Percentiles rank a stretch among this genome's conserved stretches.
Conservation (phyloP, 305 asterid species). For the Fraxinus xanthoxyloides region DNA sequence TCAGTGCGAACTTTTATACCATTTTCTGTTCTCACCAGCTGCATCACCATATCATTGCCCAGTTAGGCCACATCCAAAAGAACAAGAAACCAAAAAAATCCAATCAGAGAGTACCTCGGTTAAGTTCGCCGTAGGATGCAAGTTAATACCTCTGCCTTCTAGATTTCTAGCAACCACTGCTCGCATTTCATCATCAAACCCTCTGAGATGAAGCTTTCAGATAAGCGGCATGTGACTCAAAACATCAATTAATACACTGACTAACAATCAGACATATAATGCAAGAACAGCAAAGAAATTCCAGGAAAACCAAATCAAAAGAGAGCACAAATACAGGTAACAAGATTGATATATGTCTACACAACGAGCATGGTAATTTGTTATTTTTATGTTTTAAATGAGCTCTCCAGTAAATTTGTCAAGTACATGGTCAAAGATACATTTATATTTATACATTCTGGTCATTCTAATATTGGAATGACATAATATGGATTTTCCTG, state of each 20-base stretch:
- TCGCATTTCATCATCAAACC: slow-evolving; percentile 97
- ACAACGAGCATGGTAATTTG: neutral
- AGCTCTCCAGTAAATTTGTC: neutral
- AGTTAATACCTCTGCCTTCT: slow-evolving; percentile 90
- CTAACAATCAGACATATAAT: slow-evolving; percentile 6
- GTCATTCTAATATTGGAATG: neutral
- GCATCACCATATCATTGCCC: slow-evolving; percentile 31
- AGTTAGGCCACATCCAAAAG: slow-evolving; percentile 1
- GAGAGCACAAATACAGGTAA: neutral
- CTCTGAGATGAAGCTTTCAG: slow-evolving; percentile 49
- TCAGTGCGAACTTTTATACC: slow-evolving; percentile 81
- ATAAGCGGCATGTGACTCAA: slow-evolving; percentile 17
- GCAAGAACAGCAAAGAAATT: neutral
- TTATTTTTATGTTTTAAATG: slow-evolving; percentile 3
- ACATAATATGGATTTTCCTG: neutral
- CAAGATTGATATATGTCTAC: slow-evolving; percentile 3
- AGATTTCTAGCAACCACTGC: slow-evolving; percentile 87
- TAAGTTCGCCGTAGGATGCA: slow-evolving; percentile 78
- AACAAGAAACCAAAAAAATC: slow-evolving; percentile 7
- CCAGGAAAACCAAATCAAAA: neutral
- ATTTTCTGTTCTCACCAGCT: slow-evolving; percentile 74
- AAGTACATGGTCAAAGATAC: neutral
- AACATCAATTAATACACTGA: slow-evolving; percentile 3
- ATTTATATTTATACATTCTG: neutral
- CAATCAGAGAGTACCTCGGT: slow-evolving; percentile 56